phyloP scores from a whole-genome alignment of 208 protist species.

The Wallacemonas sp. region DNA sequence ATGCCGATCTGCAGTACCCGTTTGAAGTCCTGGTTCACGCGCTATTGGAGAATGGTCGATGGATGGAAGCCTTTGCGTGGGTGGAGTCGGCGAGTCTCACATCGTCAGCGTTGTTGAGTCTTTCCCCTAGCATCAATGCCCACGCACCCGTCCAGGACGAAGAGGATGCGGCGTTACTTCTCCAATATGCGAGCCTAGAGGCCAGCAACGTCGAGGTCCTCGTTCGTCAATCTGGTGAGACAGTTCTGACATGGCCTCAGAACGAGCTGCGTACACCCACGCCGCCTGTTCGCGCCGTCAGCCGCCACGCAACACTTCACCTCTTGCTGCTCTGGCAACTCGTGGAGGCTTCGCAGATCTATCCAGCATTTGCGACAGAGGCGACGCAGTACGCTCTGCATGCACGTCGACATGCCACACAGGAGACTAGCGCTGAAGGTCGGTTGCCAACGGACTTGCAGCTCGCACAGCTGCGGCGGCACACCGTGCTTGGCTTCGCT shows the following conservation, averaged over 20 bases:
- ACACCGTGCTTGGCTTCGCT: neutral
- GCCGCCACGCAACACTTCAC: neutral
- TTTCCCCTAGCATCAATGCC: neutral
- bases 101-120: no score
- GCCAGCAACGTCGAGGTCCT: neutral
- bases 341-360: neutral
- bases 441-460: no score
- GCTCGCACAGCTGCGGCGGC: neutral
- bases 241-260: no score
- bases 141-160: neutral
- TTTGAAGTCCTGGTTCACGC: constrained; percentile 1
- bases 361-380: neutral
- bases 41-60: neutral
- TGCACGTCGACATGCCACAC: no score
- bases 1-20: neutral
- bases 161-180: neutral
- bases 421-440: no score
- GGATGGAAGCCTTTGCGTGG: constrained; percentile 14
- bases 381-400: no score
- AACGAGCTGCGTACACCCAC: neutral
- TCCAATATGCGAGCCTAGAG: neutral
- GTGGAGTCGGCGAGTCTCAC: constrained; percentile 7
- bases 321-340: constrained; percentile 6
- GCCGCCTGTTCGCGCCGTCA: neutral
- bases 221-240: neutral